Conservation (phyloP, 805 yeast genomes). For the Lipomyces kockii region DNA sequence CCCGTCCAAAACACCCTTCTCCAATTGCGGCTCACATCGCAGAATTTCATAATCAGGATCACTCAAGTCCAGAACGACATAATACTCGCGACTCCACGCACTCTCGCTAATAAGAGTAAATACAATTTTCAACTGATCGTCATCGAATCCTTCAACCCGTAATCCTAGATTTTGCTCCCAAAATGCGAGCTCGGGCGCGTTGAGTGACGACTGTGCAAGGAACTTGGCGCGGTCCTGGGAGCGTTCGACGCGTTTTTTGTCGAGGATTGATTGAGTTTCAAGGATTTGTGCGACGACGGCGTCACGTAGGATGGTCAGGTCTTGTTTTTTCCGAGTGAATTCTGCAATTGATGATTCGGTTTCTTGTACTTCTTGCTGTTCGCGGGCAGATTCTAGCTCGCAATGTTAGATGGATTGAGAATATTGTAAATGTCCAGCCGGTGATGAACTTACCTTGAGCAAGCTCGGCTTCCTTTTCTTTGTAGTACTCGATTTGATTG, state of each 20-base stretch:
- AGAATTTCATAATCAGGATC: conserved; percentile 49
- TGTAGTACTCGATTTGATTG: conserved; percentile 43
- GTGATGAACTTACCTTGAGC: conserved; percentile 15
- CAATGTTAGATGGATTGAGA: neutral
- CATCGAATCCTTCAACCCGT: conserved; percentile 55
- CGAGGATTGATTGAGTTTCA: conserved; percentile 46
- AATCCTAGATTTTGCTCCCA: conserved; percentile 63
- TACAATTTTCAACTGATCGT: conserved; percentile 54
- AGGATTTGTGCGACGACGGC: conserved; percentile 41
- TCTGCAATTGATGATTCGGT: conserved; percentile 40
- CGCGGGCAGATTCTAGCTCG: conserved; percentile 34
- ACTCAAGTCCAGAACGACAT: conserved; percentile 54
- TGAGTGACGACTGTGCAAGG: conserved; percentile 51
- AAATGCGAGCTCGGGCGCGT: conserved; percentile 56
- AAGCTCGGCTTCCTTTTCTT: conserved; percentile 33
- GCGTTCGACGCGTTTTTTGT: conserved; percentile 42
- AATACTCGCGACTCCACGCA: conserved; percentile 50
- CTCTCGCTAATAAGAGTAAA: conserved; percentile 56
- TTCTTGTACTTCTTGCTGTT: conserved; percentile 40
- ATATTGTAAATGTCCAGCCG: too few relatives aligned
- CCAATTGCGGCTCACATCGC: conserved; percentile 49
- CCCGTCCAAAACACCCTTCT: conserved; percentile 36
- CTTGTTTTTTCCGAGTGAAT: conserved; percentile 39
- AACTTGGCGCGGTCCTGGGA: conserved; percentile 47
- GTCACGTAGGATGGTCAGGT: conserved; percentile 35